Percentiles rank a stretch among this genome's conserved stretches.
These are phyloP conservation scores for Arachnopeziza araneosa DNA, from an alignment of 2,329 filamentous ascomycete species.

Conservation along the genomic window DNA sequence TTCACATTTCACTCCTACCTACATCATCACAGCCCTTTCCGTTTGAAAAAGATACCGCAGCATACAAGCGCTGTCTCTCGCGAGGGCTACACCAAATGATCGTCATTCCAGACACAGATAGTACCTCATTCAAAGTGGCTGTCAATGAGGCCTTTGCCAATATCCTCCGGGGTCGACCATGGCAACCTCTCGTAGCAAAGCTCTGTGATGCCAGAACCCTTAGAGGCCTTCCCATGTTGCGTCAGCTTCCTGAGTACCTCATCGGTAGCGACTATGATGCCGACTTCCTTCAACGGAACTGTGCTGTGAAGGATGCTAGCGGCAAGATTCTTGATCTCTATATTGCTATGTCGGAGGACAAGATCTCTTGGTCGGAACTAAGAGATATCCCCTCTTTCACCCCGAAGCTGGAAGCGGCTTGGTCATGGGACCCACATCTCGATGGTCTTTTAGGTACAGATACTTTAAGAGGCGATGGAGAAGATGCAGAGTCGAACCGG, in stretches of 20 bases:
- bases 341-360: constrained; percentile 49
- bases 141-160: constrained; percentile 45
- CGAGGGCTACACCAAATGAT: constrained; percentile 54
- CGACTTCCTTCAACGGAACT: constrained; percentile 47
- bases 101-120: constrained; percentile 44
- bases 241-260: constrained; percentile 43
- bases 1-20: constrained; percentile 54
- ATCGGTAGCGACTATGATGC: constrained; percentile 41
- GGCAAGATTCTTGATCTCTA: constrained; percentile 55
- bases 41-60: constrained; percentile 56
- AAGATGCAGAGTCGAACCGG: background rate
- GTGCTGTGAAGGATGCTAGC: constrained; percentile 48
- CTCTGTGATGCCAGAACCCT: constrained; percentile 51
- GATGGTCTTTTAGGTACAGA: constrained; percentile 33
- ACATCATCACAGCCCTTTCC: constrained; percentile 49
- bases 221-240: constrained; percentile 53
- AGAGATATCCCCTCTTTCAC: constrained; percentile 43
- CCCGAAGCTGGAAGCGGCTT: constrained; percentile 49
- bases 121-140: constrained; percentile 43
- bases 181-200: constrained; percentile 54
- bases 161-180: constrained; percentile 44
- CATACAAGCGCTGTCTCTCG: constrained; percentile 56
- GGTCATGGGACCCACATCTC: constrained; percentile 46
- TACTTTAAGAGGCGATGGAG: background rate
- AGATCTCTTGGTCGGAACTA: constrained; percentile 48